A percentile compares a stretch with the other conserved stretches of the same genome.
Evolutionary conservation across 306 rosid species (phyloP).

Genomic region (Medicago truncatula): DNA sequence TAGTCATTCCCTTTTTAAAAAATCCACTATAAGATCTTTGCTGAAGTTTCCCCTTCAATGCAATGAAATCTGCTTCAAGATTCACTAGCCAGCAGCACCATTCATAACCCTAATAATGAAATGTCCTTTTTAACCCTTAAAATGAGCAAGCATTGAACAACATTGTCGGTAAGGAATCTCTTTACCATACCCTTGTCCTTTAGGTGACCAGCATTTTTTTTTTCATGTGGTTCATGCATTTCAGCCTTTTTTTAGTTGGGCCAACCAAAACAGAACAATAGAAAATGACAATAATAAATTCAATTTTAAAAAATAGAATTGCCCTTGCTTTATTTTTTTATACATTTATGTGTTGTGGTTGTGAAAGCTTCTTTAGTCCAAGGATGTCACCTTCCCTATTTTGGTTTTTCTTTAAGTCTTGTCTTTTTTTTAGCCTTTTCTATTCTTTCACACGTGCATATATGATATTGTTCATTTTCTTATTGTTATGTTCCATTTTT

Average conservation of each 20-base stretch:
- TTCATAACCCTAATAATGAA: not conserved
- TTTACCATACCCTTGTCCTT: slow-evolving; percentile 41
- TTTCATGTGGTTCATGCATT: slow-evolving; percentile 36
- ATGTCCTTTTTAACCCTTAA: slow-evolving; percentile 16
- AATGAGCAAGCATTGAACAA: not conserved
- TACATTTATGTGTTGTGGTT: not conserved
- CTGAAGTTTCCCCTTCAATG: slow-evolving; percentile 33
- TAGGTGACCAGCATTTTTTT: slow-evolving; percentile 37
- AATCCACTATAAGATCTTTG: slow-evolving; percentile 15
- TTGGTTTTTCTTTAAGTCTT: slow-evolving; percentile 23
- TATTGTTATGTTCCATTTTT: too few species aligned
- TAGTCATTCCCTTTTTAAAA: slow-evolving; percentile 21
- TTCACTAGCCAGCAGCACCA: slow-evolving; percentile 18
- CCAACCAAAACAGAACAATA: slow-evolving; percentile 38
- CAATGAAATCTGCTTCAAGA: slow-evolving; percentile 39
- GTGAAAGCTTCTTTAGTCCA: slow-evolving; percentile 31
- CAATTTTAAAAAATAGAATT: not conserved
- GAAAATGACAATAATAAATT: slow-evolving; percentile 28
- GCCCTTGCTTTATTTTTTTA: not conserved
- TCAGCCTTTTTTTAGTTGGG: slow-evolving; percentile 35
- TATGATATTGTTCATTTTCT: too few species aligned
- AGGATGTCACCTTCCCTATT: slow-evolving; percentile 35
- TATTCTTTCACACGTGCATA: slow-evolving; percentile 44
- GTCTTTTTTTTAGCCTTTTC: slow-evolving; percentile 12
- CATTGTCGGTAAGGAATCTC: slow-evolving; percentile 54